Conservation (phyloP, 208 protist species). For the Borovskyia barvae region DNA sequence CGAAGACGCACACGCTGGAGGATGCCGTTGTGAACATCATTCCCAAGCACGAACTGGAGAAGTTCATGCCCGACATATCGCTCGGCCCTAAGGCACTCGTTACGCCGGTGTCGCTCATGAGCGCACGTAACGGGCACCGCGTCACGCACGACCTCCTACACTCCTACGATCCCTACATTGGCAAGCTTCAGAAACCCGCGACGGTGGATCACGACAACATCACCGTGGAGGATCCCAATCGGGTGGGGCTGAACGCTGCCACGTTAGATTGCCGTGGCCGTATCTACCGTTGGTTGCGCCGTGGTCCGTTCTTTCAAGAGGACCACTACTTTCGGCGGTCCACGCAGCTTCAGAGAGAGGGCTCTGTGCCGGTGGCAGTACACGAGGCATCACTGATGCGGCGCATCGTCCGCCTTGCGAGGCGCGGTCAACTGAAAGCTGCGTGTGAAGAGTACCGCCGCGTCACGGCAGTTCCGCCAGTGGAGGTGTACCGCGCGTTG, state of each 20-base stretch:
- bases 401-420: slow-evolving; percentile 76
- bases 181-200: slow-evolving; percentile 66
- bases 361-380: slow-evolving; percentile 36
- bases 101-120: slow-evolving; percentile 89
- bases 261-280: slow-evolving; percentile 84
- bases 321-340: slow-evolving; percentile 87
- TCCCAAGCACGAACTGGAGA: slow-evolving; percentile 88
- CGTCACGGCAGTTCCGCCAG: slow-evolving; percentile 83
- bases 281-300: slow-evolving; percentile 89
- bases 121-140: slow-evolving; percentile 83
- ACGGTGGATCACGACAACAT: slow-evolving; percentile 88
- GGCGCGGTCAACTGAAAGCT: slow-evolving; percentile 76
- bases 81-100: slow-evolving; percentile 85
- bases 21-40: slow-evolving; percentile 79
- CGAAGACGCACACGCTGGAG: slow-evolving; percentile 78
- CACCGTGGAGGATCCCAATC: slow-evolving; percentile 81
- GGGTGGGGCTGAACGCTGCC: slow-evolving; percentile 86
- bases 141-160: slow-evolving; percentile 91
- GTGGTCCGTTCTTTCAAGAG: slow-evolving; percentile 88
- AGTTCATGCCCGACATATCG: slow-evolving; percentile 90
- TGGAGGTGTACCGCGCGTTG: slow-evolving; percentile 84
- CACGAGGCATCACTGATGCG: slow-evolving; percentile 77
- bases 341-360: slow-evolving; percentile 51
- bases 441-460: slow-evolving; percentile 87
- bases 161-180: slow-evolving; percentile 88